These are phyloP conservation scores for Erythrophleum ivorense DNA, from an alignment of 331 rosid species.

Conservation along the genomic window DNA sequence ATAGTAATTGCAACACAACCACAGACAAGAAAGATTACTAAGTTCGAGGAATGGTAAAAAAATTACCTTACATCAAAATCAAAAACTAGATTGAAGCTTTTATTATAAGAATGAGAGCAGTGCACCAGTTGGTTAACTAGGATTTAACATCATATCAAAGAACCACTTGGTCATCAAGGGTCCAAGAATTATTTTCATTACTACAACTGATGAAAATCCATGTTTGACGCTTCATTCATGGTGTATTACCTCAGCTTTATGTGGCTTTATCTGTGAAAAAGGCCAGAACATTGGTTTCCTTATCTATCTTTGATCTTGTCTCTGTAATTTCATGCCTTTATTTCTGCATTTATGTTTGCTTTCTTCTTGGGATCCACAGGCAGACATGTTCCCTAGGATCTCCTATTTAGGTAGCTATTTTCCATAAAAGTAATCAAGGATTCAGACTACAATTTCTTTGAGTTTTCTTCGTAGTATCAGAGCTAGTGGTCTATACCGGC, in stretches of 20 bases:
- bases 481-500: no score
- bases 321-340: background rate
- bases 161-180: constrained; percentile 32
- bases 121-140: constrained; percentile 4
- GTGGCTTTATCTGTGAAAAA: background rate
- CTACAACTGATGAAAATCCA: background rate
- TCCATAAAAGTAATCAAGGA: background rate
- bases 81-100: background rate
- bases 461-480: background rate
- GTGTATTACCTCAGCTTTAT: background rate
- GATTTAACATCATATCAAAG: constrained; percentile 32
- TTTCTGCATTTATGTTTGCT: background rate
- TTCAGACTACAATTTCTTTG: background rate
- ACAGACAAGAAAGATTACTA: constrained; percentile 20
- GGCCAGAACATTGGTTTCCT: background rate
- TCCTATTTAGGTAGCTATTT: background rate
- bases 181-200: constrained; percentile 25
- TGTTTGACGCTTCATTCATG: background rate
- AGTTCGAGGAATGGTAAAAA: background rate
- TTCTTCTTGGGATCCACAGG: no score
- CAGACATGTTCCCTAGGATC: background rate
- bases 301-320: background rate
- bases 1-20: background rate
- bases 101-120: constrained; percentile 16
- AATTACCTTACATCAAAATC: background rate